Percentiles rank a stretch among this genome's conserved stretches.
Evolutionary conservation across 2,329 filamentous ascomycete species (phyloP).

Genomic region (Penicillium sp.): DNA sequence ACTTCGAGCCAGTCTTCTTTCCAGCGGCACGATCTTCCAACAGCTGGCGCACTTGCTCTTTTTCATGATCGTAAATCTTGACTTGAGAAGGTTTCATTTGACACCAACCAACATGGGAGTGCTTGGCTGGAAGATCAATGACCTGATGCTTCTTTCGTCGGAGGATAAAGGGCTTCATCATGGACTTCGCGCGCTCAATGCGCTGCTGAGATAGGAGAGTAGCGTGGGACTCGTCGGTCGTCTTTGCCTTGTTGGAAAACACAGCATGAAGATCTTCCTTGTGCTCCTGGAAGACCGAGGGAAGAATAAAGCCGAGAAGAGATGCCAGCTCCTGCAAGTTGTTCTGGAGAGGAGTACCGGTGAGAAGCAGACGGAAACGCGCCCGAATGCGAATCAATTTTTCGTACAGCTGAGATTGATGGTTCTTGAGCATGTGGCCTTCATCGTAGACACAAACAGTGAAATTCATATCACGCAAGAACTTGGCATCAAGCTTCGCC

Average conservation of each 20-base stretch:
- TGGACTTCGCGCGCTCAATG: conserved; percentile 81
- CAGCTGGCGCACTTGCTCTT: conserved; percentile 62
- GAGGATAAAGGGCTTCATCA: conserved; percentile 92
- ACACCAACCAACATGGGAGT: conserved; percentile 74
- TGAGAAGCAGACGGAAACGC: conserved; percentile 81
- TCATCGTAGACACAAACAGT: conserved; percentile 78
- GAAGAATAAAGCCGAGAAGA: conserved; percentile 91
- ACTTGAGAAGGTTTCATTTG: conserved; percentile 72
- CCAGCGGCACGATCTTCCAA: conserved; percentile 58
- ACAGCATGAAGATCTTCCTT: conserved; percentile 79
- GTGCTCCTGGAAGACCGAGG: conserved; percentile 73
- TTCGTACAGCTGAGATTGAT: conserved; percentile 75
- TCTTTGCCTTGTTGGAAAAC: conserved; percentile 88
- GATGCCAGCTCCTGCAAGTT: conserved; percentile 90
- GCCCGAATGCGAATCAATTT: conserved; percentile 75
- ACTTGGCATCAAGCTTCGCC: conserved; percentile 60
- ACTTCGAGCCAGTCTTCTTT: conserved; percentile 56
- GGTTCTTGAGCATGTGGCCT: conserved; percentile 90
- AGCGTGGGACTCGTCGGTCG: conserved; percentile 69
- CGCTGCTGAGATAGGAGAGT: conserved; percentile 83
- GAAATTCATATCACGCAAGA: conserved; percentile 62
- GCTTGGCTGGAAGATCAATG: conserved; percentile 80
- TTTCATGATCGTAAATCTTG: conserved; percentile 69
- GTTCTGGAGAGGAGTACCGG: conserved; percentile 92
- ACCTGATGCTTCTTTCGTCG: conserved; percentile 93